These are phyloP conservation scores for Cnidoscolus chayamansa DNA, from an alignment of 441 rosid genomes.

Conservation along the genomic window DNA sequence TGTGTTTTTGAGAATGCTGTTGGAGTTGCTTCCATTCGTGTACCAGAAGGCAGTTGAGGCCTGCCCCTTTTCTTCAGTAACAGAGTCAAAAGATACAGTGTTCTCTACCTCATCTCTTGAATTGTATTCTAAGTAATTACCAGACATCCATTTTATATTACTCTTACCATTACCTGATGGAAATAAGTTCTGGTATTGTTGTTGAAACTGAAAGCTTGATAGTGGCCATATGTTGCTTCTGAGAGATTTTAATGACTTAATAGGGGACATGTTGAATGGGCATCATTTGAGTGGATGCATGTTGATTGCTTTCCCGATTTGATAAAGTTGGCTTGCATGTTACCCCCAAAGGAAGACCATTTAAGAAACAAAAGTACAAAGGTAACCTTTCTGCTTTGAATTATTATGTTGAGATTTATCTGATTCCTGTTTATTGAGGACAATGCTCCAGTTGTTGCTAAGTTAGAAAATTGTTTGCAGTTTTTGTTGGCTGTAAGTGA, in stretches of 20 bases:
- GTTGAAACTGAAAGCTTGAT: conserved; percentile 14
- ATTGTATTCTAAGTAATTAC: conserved; percentile 62
- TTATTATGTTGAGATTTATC: conserved; percentile 4
- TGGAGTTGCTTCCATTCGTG: conserved; percentile 73
- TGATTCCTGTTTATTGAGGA: conserved; percentile 14
- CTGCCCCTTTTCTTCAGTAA: conserved; percentile 69
- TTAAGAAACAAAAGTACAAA: conserved; percentile 75
- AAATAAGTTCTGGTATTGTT: conserved; percentile 3
- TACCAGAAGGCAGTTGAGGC: conserved; percentile 72
- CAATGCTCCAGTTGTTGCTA: conserved; percentile 24
- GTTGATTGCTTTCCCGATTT: conserved; percentile 83
- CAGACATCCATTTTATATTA: conserved; percentile 12
- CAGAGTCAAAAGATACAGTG: conserved; percentile 40
- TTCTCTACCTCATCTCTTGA: conserved; percentile 62
- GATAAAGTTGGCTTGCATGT: conserved; percentile 71
- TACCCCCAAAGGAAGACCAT: conserved; percentile 86
- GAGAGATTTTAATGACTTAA: conserved; percentile 29
- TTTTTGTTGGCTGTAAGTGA: conserved; percentile 74
- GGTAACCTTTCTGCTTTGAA: conserved; percentile 40
- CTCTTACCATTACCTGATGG: conserved; percentile 12
- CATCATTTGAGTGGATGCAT: conserved; percentile 91
- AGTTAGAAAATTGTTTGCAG: conserved; percentile 45
- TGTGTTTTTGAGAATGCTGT: conserved; percentile 80
- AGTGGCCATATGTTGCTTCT: conserved; percentile 22
- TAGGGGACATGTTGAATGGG: conserved; percentile 86